Base-by-base conservation (phyloP, 1,284 basidiomycete species). In the Xerocomus cyaneibrunnescens region DNA sequence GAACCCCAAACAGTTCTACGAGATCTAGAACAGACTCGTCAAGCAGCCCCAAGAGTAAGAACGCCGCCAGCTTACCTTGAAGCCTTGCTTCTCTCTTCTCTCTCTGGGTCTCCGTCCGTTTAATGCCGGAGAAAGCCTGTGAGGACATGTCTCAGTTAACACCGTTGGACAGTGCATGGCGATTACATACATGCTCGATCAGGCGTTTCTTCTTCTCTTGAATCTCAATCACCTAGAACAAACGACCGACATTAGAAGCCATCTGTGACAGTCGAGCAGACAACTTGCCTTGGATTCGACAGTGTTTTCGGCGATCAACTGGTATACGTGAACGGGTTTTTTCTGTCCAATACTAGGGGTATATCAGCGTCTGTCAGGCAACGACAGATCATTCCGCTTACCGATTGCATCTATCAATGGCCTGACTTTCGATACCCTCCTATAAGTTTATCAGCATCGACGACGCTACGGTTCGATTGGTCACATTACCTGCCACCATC, bases 401-500 rank as follows among this genome's bases (percentile, higher is more conserved):
- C 73, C 83, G 73, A 59, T 87, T 86, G 50, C 82, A 85, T 59
- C 92, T 76, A 66, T 95, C 92, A 53, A 95, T 89, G 0, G 93
- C 92, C 65, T 95, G 90, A 53, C 82, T 84, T 70, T 95, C 93
- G 39, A 95, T 94, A 3, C 92, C 90, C 61, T 91, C 89, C 75
- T 89, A 57, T 51, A 36, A 16, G 34, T 19, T 39, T 12, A 32
- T 69, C 19, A 65, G 54, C 35, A 46, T 6, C 27, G 5, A 43
- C 45, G 48, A 21, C 7, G 10, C 28, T 36, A 53, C 32, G 16
- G 35, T 19, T 34, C 14, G 13, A 32, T 13, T 16, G 3, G 35
- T 49, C 52, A 54, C 54, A 67, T 52, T 60, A 76, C 81, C 74
- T 87, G 85, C 86, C 86, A 88, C 85, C 86, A 87, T 19, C 85